Conservation (phyloP, 108 stramenopile genomes). For the Mediolabrus comicus region DNA sequence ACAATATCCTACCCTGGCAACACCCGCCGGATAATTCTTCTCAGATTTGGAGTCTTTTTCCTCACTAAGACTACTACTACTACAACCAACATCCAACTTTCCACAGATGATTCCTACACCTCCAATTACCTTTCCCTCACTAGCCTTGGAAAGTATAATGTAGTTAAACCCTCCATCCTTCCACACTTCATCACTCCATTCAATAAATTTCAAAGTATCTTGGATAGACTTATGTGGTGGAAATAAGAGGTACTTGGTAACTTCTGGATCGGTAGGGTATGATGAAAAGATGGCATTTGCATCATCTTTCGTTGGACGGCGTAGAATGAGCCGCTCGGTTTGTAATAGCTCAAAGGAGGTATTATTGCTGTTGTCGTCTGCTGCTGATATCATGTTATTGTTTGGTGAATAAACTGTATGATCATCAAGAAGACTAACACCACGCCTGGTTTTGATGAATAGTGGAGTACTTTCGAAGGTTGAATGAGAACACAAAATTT, state of each 20-base stretch:
- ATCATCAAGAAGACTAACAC: not conserved
- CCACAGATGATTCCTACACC: conserved; percentile 1
- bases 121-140: not conserved
- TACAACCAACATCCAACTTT: not conserved
- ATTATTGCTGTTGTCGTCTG: not conserved
- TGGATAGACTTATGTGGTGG: conserved; percentile 5
- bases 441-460: not conserved
- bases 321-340: not conserved
- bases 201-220: conserved; percentile 2
- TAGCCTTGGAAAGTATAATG: not conserved
- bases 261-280: conserved; percentile 1
- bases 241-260: conserved; percentile 9
- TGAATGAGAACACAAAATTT: too few relatives aligned
- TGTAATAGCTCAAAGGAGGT: not conserved
- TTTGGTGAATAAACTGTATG: not conserved
- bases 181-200: conserved; percentile 5
- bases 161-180: not conserved
- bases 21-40: not conserved
- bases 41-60: too few relatives aligned
- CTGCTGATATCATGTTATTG: not conserved
- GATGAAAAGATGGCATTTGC: conserved; percentile 1
- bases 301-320: conserved; percentile 8
- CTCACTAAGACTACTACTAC: too few relatives aligned
- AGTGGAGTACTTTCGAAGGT: too few relatives aligned
- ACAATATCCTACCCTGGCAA: conserved; percentile 2